Percentiles rank a stretch among this genome's conserved stretches.
Conservation (phyloP, 805 yeast genomes). For the Myxozyma nipponensis region DNA sequence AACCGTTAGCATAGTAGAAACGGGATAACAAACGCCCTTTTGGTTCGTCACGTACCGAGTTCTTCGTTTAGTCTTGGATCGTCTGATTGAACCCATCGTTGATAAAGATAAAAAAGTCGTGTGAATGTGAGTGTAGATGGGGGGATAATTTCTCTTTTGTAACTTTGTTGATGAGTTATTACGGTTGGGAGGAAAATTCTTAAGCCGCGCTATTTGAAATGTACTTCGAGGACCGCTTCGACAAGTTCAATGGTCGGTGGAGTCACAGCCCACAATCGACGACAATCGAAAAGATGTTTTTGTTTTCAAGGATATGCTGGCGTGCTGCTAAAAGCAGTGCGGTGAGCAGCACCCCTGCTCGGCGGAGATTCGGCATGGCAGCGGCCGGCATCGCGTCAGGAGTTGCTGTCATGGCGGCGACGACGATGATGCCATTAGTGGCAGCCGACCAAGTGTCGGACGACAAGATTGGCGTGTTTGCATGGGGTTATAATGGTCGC, state of each 20-base stretch:
- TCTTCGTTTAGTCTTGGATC: constrained; percentile 29
- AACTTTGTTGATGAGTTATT: background rate
- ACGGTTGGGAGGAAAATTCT: background rate
- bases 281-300: background rate
- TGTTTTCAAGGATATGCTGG: background rate
- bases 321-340: background rate
- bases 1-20: no score
- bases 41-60: constrained; percentile 23
- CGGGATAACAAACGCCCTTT: background rate
- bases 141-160: background rate
- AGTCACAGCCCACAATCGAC: no score
- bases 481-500: constrained; percentile 56
- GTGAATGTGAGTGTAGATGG: background rate
- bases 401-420: background rate
- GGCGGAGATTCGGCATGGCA: background rate
- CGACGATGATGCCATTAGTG: background rate
- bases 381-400: background rate
- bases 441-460: constrained; percentile 29
- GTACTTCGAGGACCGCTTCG: no score
- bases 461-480: constrained; percentile 47
- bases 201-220: background rate
- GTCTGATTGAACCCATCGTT: constrained; percentile 27
- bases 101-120: no score
- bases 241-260: no score
- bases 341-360: background rate